Evolutionary conservation across 108 stramenopile genomes (phyloP), one percentile per base, ranked within the genome.

Genomic region (Aurantiochytrium sp.): DNA sequence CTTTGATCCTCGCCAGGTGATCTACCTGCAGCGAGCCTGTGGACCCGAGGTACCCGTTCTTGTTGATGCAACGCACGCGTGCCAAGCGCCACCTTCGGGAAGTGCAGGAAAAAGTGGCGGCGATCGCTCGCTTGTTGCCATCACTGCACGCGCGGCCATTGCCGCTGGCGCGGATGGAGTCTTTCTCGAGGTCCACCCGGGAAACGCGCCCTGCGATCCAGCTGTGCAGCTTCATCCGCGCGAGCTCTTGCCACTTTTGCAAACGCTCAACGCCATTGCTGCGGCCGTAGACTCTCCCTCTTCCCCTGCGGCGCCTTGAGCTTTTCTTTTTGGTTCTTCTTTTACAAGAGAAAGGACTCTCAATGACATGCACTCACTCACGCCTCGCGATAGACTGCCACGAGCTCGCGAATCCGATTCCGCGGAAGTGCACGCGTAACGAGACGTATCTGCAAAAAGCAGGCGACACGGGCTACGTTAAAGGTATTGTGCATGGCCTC

Each of bases 91-190:
- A 16, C 73, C 73, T 16, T 51, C 49, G 51, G 73, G 49, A 0
- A 23, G 51, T 23, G 73, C 51, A 10, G 73, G 73, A 0, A 47
- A 23, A 18, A 83, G 73, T 23, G 12, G 49, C n/a, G 73, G 73
- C 23, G 51, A 53, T n/a, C 12, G 49, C 19, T 47, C 73, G 44
- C 44, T 83, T 6, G 73, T 83, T 6, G 49, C 73, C 49, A n/a
- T 23, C 8, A 53, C 51, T 5, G 73, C 73, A n/a, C 44, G 73
- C 23, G 51, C 73, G 5, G 73, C 73, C 28, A n/a, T 53, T 25
- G 73, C 73, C 19, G 73, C 73, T 47, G 73, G 73, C 51, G 73
- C 73, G 10, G 73, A 83, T n/a, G 73, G 73, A 25, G 45, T 83
- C 51, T 83, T 83, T 44, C 19, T 83, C 51, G 73, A 83, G 73